Percentiles rank a stretch among this genome's conserved stretches.
Evolutionary conservation across 805 yeast species (phyloP).

Genomic region (Saccharomyces jurei): DNA sequence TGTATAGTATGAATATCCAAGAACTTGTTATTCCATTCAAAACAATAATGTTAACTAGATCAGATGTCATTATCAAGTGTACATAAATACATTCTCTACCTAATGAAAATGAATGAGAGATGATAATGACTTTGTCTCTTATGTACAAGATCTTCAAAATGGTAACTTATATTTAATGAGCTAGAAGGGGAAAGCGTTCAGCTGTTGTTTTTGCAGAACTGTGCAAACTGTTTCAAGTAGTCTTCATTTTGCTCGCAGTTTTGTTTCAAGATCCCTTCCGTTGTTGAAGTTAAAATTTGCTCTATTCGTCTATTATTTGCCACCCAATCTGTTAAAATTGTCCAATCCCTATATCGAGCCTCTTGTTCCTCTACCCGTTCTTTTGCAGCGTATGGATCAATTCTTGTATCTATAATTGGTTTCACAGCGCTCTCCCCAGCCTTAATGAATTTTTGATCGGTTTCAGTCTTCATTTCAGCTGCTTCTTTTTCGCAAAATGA

Average conservation of each 20-base stretch:
- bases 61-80: no score
- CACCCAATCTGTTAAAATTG: conserved; percentile 30
- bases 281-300: conserved; percentile 32
- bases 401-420: conserved; percentile 25
- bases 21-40: no score
- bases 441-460: conserved; percentile 16
- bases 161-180: background rate
- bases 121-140: background rate
- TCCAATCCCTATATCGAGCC: conserved; percentile 23
- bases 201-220: background rate
- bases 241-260: conserved; percentile 30
- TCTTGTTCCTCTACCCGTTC: conserved; percentile 30
- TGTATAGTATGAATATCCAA: no score
- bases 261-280: conserved; percentile 30
- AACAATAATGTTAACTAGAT: background rate
- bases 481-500: conserved; percentile 36
- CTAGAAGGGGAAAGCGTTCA: background rate
- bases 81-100: background rate
- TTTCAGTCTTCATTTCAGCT: conserved; percentile 24
- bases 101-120: background rate
- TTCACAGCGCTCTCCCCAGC: conserved; percentile 11
- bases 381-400: conserved; percentile 46
- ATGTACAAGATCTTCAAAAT: background rate
- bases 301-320: conserved; percentile 37
- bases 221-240: conserved; percentile 19